Percentiles rank a stretch among this genome's conserved stretches.
Conservation (phyloP, 495 filamentous ascomycete species). For the Lepraria neglecta region DNA sequence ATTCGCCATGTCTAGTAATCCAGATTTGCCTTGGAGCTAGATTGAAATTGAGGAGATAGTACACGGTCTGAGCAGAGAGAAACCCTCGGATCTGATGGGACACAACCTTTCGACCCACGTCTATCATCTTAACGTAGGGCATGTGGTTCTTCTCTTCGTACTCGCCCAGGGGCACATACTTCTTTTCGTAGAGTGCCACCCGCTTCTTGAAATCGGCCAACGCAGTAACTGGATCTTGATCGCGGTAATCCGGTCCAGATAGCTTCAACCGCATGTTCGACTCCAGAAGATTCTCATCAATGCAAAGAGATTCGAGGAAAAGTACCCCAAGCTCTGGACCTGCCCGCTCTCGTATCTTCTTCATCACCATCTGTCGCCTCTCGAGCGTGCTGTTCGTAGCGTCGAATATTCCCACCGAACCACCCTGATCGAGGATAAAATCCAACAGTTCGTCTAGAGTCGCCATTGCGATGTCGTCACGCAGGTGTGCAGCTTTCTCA, state of each 20-base stretch:
- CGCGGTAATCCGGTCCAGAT: conserved; percentile 93
- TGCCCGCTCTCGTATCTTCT: conserved; percentile 73
- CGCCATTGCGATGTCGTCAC: conserved; percentile 86
- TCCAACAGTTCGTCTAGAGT: conserved; percentile 88
- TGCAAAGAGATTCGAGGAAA: conserved; percentile 89
- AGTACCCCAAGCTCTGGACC: conserved; percentile 82
- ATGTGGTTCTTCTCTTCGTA: conserved; percentile 84
- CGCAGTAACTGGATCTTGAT: conserved; percentile 76
- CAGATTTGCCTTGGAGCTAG: conserved; percentile 91
- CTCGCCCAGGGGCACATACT: conserved; percentile 83
- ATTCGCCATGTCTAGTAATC: conserved; percentile 93
- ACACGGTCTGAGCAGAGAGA: conserved; percentile 80
- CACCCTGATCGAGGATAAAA: conserved; percentile 72
- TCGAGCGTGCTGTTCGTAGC: conserved; percentile 93
- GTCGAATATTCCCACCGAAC: conserved; percentile 95
- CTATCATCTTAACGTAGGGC: conserved; percentile 95
- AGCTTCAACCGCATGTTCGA: conserved; percentile 97
- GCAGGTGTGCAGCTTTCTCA: conserved; percentile 67
- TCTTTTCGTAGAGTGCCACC: conserved; percentile 86
- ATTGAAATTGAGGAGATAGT: conserved; percentile 94
- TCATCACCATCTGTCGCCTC: conserved; percentile 73
- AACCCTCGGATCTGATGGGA: conserved; percentile 87
- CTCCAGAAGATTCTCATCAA: conserved; percentile 77
- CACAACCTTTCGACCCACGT: conserved; percentile 90
- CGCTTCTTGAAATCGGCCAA: conserved; percentile 88